A percentile compares a stretch with the other conserved stretches of the same genome.
Evolutionary conservation across 495 filamentous ascomycete genomes (phyloP).

Genomic region (Xylaria longipes): DNA sequence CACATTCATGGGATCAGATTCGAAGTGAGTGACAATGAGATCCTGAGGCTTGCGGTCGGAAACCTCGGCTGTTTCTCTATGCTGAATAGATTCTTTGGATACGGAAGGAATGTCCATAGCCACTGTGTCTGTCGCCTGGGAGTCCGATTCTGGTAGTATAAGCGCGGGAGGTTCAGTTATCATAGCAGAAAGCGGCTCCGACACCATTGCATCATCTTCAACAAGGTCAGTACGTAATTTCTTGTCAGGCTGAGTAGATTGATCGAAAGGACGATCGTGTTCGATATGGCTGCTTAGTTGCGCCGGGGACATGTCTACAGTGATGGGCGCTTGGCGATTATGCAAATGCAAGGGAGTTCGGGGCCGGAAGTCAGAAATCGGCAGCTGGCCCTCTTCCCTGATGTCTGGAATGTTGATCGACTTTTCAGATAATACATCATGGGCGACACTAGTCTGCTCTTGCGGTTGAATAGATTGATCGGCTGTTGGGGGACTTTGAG

Average conservation of each 20-base stretch:
- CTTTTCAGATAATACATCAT: neutral
- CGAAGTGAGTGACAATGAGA: neutral
- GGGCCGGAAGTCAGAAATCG: conserved; percentile 26
- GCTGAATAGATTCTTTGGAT: neutral
- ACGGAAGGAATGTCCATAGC: neutral
- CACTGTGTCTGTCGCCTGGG: neutral
- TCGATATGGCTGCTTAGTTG: conserved; percentile 46
- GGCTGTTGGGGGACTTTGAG: conserved; percentile 28
- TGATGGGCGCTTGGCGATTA: conserved; percentile 16
- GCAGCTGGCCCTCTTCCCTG: neutral
- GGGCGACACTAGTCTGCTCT: conserved; percentile 24
- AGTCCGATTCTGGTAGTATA: neutral
- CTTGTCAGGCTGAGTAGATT: conserved; percentile 43
- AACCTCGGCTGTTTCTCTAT: neutral
- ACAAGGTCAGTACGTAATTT: conserved; percentile 42
- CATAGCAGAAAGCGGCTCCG: conserved; percentile 23
- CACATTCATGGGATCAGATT: neutral
- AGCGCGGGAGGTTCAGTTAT: neutral
- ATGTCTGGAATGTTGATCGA: conserved; percentile 24
- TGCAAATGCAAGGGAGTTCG: conserved; percentile 30
- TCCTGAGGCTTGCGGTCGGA: neutral
- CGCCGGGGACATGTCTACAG: conserved; percentile 40
- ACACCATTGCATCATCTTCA: conserved; percentile 30
- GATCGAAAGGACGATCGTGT: conserved; percentile 49
- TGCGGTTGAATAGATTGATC: conserved; percentile 28